Percentiles rank a stretch among this genome's conserved stretches.
phyloP scores from a whole-genome alignment of 495 filamentous ascomycete species.

The Penicillium daleae region DNA sequence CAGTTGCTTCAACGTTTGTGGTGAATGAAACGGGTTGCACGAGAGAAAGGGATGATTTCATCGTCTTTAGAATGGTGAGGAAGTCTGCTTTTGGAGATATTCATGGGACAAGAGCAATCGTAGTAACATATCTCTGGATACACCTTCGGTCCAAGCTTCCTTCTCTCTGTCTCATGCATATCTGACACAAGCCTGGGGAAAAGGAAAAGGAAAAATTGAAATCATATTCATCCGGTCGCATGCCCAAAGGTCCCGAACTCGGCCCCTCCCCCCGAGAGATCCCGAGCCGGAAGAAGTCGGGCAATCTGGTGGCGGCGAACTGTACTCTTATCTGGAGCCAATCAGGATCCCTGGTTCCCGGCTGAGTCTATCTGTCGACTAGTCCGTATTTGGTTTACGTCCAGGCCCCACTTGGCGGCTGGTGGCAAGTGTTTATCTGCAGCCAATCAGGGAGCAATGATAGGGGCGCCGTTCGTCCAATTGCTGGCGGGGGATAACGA shows the following conservation, averaged over 20 bases:
- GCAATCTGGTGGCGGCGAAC: constrained; percentile 12
- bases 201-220: neutral
- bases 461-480: constrained; percentile 11
- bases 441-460: constrained; percentile 17
- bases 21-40: too few relatives aligned
- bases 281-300: constrained; percentile 17
- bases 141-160: neutral
- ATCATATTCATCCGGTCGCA: neutral
- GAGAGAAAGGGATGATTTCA: neutral
- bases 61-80: neutral
- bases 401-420: constrained; percentile 14
- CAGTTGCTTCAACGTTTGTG: neutral
- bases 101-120: too few relatives aligned
- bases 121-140: too few relatives aligned
- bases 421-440: constrained; percentile 20
- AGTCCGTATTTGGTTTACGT: neutral
- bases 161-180: neutral
- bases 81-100: neutral
- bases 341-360: neutral
- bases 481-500: constrained; percentile 15
- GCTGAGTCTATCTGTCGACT: neutral
- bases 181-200: neutral
- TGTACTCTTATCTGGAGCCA: constrained; percentile 23
- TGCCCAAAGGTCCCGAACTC: constrained; percentile 7
- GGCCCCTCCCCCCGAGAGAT: constrained; percentile 3